Base-by-base conservation (phyloP, 2,329 filamentous ascomycete species). In the Fusarium newnesense region DNA sequence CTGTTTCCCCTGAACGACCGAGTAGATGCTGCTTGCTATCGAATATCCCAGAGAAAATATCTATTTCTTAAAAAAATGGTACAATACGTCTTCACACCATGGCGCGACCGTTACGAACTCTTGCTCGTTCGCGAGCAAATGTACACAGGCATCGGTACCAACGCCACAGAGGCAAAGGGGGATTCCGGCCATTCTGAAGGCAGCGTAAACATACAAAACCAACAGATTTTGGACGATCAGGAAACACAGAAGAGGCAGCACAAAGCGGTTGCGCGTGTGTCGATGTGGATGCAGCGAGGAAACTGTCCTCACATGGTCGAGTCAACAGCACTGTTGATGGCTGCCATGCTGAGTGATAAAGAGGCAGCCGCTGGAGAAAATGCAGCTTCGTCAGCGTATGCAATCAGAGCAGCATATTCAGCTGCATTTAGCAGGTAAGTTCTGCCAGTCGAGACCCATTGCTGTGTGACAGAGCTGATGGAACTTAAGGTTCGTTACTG, bases 241-340 rank as follows among this genome's bases (percentile, higher is more conserved):
- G 49, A 73, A 64, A 69, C 70, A 43, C 70, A 76, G 67, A 70
- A 47, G 62, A 79, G 81, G 67, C 84, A 85, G 76, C 82, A 85
- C 68, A 75, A 79, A 57, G 87, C 89, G 65, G 88, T 91, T 54
- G 87, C 88, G 57, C 85, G 87, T 57, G 89, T 91, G 54, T 87
- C 87, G 46, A 87, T 91, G 82, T 93, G 92, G 92, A 90, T 92
- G 87, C 88, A 92, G 77, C 89, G 92, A 79, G 91, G 91, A 72
- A 90, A 90, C 76, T 92, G 94, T 70, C 93, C 94, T 61, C 92
- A 96, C 83, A 87, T 94, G 81, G 88, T 96, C 60, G 93, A 96
- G 82, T 93, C 92, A 40, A 95, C 93, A 46, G 92, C 92, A 6
- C 87, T 94, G 70, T 85, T 96, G 67, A 89, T 89, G 74, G 90